Base-by-base conservation (phyloP, 2,329 filamentous ascomycete species). In the Phaeosphaeriaceae sp. region DNA sequence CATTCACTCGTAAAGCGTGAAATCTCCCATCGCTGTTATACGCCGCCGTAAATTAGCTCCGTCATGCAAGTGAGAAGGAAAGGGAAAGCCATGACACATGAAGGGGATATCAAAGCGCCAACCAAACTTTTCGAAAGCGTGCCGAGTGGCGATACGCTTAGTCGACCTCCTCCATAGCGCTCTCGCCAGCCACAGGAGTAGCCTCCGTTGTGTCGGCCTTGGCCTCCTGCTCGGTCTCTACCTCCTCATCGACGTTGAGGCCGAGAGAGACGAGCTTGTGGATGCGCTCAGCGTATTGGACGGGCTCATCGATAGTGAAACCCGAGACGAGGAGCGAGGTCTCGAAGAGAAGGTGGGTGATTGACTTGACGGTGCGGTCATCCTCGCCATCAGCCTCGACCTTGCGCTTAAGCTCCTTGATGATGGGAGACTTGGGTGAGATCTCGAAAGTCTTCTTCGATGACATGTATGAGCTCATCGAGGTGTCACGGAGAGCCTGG, bases 381-480 rank as follows among this genome's bases (percentile, higher is more conserved):
- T 92, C 93, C 89, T 97, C 93, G 60, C 94, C 94, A 72, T 99
- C 94, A 52, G 87, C 76, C 85, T 97, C 94, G 57, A 97, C 91
- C 91, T 99, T 99, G 83, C 89, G 92, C 90, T 95, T 97, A 74
- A 99, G 88, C 86, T 97, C 94, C 87, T 96, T 89, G 83, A 99
- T 87, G 79, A 99, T 99, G 63, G 91, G 76, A 70, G 91, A 96
- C 85, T 94, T 93, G 78, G 94, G 94, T n/a, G 94, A 97, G 80
- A 99, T 97, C 84, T 99, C 94, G 68, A 99, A 97, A 26, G 94
- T 99, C 91, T 99, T 99, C 92, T 99, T 99, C 77, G 93, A 97
- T 64, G 91, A 95, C 94, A 99, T 99, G 90, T 99, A 99, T 70
- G 91, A 96, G 81, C 86, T 91, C 94, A 99, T 99, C 72, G 92